These are phyloP conservation scores for Ascobolus immersus DNA, from an alignment of 495 filamentous ascomycete species.

Conservation along the genomic window DNA sequence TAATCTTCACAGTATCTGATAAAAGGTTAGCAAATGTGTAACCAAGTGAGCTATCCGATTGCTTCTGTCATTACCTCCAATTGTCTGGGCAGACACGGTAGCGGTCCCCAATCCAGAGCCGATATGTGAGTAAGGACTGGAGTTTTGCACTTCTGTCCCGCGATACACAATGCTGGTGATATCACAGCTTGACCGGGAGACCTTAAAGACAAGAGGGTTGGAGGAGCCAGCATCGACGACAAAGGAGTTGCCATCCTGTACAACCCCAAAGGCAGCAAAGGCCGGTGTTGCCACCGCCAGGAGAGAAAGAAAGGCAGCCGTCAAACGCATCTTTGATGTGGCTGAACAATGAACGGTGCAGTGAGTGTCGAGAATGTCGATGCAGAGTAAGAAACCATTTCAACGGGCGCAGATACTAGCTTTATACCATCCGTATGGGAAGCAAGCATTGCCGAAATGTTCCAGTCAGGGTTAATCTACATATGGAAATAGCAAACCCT, in stretches of 20 bases:
- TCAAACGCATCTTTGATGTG: no score
- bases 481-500: no score
- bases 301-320: no score
- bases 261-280: slow-evolving; percentile 17
- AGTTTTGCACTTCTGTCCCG: slow-evolving; percentile 31
- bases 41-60: background rate
- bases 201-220: slow-evolving; percentile 31
- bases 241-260: slow-evolving; percentile 5
- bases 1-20: slow-evolving; percentile 36
- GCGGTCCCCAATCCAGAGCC: slow-evolving; percentile 34
- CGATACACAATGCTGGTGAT: slow-evolving; percentile 36
- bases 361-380: no score
- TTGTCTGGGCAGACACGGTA: slow-evolving; percentile 26
- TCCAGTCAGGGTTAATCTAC: no score
- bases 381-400: no score
- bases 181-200: slow-evolving; percentile 31
- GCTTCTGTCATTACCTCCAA: slow-evolving; percentile 7
- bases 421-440: no score
- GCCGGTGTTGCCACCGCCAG: slow-evolving; percentile 6
- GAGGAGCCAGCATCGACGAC: slow-evolving; percentile 11
- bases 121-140: slow-evolving; percentile 28
- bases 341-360: no score
- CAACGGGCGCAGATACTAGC: no score
- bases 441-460: no score
- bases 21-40: slow-evolving; percentile 12